Evolutionary conservation across 2,329 filamentous ascomycete species (phyloP).

Genomic region (Curvularia sp.): DNA sequence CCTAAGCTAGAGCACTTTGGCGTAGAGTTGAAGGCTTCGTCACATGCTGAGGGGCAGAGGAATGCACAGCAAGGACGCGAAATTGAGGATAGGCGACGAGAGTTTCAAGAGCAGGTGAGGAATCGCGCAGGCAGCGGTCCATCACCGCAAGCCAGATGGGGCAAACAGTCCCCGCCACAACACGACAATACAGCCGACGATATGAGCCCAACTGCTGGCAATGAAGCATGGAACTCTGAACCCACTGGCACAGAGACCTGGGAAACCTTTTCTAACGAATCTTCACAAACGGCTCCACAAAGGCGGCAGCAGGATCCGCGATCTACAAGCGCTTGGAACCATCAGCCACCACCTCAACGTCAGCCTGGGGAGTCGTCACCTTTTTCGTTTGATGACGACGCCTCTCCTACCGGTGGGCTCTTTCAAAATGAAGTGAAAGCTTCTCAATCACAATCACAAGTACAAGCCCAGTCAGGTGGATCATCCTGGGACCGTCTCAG

Average conservation of each 20-base stretch:
- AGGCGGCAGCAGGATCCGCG: constrained; percentile 18
- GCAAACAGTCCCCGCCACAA: constrained; percentile 23
- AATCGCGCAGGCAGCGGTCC: constrained; percentile 40
- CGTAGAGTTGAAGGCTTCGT: constrained; percentile 43
- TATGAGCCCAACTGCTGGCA: constrained; percentile 54
- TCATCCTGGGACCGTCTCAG: constrained; percentile 57
- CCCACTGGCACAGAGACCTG: constrained; percentile 18
- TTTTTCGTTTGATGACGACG: constrained; percentile 41
- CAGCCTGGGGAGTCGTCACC: constrained; percentile 20
- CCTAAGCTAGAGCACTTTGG: constrained; percentile 52
- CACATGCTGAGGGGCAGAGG: constrained; percentile 20
- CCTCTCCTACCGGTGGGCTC: constrained; percentile 49
- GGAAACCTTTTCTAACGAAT: constrained; percentile 26
- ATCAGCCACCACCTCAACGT: constrained; percentile 11
- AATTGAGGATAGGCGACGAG: constrained; percentile 29
- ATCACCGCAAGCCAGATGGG: constrained; percentile 48
- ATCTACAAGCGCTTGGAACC: constrained; percentile 13
- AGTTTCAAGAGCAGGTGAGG: constrained; percentile 31
- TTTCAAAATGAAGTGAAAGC: constrained; percentile 43
- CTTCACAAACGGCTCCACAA: constrained; percentile 17
- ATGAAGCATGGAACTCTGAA: constrained; percentile 41
- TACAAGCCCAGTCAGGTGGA: constrained; percentile 37
- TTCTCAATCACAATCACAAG: constrained; percentile 17
- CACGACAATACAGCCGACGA: constrained; percentile 49
- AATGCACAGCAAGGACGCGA: constrained; percentile 25